A percentile compares a stretch with the other conserved stretches of the same genome.
phyloP scores from a whole-genome alignment of 495 filamentous ascomycete genomes.

The Acidiella bohemica region DNA sequence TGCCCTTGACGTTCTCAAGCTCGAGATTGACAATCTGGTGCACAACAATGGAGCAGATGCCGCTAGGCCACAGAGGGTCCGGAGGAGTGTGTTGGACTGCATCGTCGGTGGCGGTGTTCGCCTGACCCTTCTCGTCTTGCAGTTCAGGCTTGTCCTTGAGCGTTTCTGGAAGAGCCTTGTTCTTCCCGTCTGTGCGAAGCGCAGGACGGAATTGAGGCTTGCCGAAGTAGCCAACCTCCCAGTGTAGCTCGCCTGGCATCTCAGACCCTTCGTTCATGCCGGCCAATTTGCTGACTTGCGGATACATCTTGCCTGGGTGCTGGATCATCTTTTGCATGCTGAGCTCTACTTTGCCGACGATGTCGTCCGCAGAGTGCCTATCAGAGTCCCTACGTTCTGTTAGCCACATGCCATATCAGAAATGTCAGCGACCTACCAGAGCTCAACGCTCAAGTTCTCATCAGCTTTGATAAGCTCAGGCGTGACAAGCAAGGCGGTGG shows the following conservation, averaged over 20 bases:
- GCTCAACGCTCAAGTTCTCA: conserved; percentile 82
- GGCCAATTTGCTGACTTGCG: conserved; percentile 69
- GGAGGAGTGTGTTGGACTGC: conserved; percentile 81
- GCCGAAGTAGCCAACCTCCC: conserved; percentile 89
- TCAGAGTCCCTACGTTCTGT: no score
- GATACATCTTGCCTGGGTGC: conserved; percentile 82
- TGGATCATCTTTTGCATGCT: conserved; percentile 90
- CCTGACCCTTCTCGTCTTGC: conserved; percentile 76
- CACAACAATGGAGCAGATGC: conserved; percentile 67
- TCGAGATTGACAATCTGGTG: conserved; percentile 95
- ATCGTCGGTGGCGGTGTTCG: conserved; percentile 63
- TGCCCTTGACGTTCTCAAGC: conserved; percentile 62
- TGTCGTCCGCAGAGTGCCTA: conserved; percentile 75
- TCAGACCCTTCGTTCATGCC: conserved; percentile 68
- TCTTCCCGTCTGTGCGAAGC: conserved; percentile 72
- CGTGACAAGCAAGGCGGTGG: conserved; percentile 71
- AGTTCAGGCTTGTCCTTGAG: conserved; percentile 62
- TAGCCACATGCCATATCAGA: no score
- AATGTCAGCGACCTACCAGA: no score
- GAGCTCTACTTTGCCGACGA: conserved; percentile 86
- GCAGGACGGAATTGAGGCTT: conserved; percentile 77
- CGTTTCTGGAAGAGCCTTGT: conserved; percentile 55
- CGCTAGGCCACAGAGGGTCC: conserved; percentile 85
- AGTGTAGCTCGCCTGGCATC: conserved; percentile 88
- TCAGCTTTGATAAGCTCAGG: conserved; percentile 82